A percentile compares a stretch with the other conserved stretches of the same genome.
These are phyloP conservation scores for Pseudogymnoascus sp. DNA, from an alignment of 2,329 filamentous ascomycete species.

Conservation along the genomic window DNA sequence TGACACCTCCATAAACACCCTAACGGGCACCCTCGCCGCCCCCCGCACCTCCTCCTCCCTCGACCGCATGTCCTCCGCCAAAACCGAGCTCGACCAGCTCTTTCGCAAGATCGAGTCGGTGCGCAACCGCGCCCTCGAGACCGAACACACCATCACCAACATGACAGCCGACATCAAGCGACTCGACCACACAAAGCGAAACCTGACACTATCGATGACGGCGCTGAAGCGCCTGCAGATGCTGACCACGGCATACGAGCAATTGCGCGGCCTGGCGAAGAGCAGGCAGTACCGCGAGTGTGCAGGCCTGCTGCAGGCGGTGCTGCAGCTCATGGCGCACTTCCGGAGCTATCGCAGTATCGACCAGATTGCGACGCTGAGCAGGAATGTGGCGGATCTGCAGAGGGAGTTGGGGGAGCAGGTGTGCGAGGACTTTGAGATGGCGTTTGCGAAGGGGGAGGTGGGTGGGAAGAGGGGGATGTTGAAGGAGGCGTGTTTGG, in stretches of 20 bases:
- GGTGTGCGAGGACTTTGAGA: slow-evolving; percentile 98
- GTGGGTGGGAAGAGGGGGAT: slow-evolving; percentile 59
- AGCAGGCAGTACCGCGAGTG: slow-evolving; percentile 91
- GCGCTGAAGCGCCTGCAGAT: slow-evolving; percentile 95
- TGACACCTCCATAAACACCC: slow-evolving; percentile 63
- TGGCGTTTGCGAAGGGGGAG: slow-evolving; percentile 85
- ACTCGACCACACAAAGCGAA: slow-evolving; percentile 91
- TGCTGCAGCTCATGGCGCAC: slow-evolving; percentile 94
- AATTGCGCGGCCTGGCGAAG: slow-evolving; percentile 73
- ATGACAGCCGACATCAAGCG: slow-evolving; percentile 99
- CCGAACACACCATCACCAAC: slow-evolving; percentile 89
- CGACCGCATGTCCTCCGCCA: slow-evolving; percentile 82
- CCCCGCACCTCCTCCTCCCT: slow-evolving; percentile 81
- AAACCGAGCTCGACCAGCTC: slow-evolving; percentile 78
- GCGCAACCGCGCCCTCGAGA: slow-evolving; percentile 77
- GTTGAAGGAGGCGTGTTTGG: slow-evolving; percentile 78
- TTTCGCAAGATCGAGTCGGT: slow-evolving; percentile 95
- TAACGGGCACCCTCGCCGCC: slow-evolving; percentile 67
- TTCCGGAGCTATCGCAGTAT: slow-evolving; percentile 98
- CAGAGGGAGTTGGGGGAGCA: slow-evolving; percentile 91
- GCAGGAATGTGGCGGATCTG: slow-evolving; percentile 84
- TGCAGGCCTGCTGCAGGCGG: slow-evolving; percentile 84
- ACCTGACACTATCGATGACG: slow-evolving; percentile 95
- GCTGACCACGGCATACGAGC: slow-evolving; percentile 98
- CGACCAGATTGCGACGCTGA: slow-evolving; percentile 91